Evolutionary conservation across 148 eudicot species (phyloP).

Genomic region (Dysphania ambrosioides): DNA sequence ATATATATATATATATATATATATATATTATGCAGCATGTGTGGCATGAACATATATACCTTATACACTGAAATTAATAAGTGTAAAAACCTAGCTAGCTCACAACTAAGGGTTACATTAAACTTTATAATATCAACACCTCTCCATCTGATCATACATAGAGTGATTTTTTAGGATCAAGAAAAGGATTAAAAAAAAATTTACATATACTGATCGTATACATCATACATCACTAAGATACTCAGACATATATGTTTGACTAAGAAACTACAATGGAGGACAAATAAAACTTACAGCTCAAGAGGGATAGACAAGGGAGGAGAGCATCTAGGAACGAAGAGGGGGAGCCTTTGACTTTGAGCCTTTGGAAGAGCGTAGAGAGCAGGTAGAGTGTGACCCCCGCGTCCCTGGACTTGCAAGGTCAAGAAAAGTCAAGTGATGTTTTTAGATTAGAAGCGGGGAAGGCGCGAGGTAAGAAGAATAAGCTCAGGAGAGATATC

Average conservation of each 20-base stretch:
- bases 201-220: too few species aligned
- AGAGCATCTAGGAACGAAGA: slow-evolving; percentile 8
- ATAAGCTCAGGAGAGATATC: slow-evolving; percentile 76
- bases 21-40: not conserved
- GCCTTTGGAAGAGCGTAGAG: not conserved
- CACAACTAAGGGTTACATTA: not conserved
- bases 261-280: not conserved
- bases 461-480: slow-evolving; percentile 25
- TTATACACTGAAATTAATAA: too few species aligned
- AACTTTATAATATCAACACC: too few species aligned
- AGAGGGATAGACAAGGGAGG: slow-evolving; percentile 36
- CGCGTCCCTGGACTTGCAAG: slow-evolving; percentile 55
- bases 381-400: not conserved
- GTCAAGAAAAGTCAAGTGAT: slow-evolving; percentile 64
- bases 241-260: not conserved
- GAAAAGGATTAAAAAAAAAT: not conserved
- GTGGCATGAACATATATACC: not conserved
- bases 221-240: not conserved
- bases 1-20: too few species aligned
- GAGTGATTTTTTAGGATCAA: not conserved
- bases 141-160: too few species aligned
- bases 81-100: too few species aligned
- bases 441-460: slow-evolving; percentile 18
- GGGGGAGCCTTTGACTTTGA: not conserved
- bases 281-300: slow-evolving; percentile 23